These are phyloP conservation scores for Backusella morwellensis DNA, from an alignment of 192 early-diverging fungal genomes.

Conservation along the genomic window DNA sequence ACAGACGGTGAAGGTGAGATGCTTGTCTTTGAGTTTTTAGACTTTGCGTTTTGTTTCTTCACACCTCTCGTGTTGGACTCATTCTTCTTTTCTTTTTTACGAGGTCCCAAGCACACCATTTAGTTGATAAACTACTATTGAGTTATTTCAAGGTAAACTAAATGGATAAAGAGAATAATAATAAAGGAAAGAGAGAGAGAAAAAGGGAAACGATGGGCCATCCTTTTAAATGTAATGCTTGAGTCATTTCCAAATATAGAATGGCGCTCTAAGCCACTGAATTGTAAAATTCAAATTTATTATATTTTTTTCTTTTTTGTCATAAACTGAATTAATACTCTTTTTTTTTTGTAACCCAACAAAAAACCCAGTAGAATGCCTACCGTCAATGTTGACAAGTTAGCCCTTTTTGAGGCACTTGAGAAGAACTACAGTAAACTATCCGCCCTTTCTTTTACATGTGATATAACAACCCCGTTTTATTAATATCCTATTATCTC, in stretches of 20 bases:
- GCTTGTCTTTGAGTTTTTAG: not conserved
- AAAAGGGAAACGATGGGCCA: not conserved
- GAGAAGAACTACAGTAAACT: constrained; percentile 73
- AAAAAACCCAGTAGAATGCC: constrained; percentile 65
- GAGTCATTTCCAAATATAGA: not conserved
- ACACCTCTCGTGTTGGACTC: constrained; percentile 1
- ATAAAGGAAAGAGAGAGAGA: not conserved
- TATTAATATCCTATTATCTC: not conserved
- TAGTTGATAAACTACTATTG: not conserved
- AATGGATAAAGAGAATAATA: not conserved
- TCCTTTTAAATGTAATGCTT: not conserved
- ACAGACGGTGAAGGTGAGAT: not conserved
- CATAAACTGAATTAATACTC: not conserved
- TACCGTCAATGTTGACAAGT: constrained; percentile 92
- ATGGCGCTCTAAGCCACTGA: not conserved
- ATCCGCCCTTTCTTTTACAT: not conserved
- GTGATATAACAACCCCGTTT: not conserved
- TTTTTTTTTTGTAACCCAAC: constrained; percentile 6
- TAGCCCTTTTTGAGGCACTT: constrained; percentile 80
- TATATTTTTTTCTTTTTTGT: not conserved
- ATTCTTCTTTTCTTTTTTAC: constrained; percentile 30
- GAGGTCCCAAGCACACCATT: constrained; percentile 30
- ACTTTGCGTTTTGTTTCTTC: constrained; percentile 8
- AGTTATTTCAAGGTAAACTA: not conserved
- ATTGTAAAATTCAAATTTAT: not conserved